Base-by-base conservation (phyloP, 805 yeast species). In the Candida nemodendra region DNA sequence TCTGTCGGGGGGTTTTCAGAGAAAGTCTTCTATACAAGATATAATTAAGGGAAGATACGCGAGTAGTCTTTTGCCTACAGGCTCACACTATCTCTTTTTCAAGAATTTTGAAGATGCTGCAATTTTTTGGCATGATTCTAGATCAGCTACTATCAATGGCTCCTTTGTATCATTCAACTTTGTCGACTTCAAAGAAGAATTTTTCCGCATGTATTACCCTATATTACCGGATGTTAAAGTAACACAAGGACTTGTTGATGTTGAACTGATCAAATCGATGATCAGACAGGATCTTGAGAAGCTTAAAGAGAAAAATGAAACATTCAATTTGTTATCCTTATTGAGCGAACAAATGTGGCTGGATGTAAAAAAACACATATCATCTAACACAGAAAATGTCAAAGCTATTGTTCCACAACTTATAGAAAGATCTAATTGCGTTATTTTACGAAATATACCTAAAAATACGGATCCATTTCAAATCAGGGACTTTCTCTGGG, bases 61-160 rank as follows among this genome's bases (percentile, higher is more conserved):
- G 0, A 34, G 54, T 2, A 69, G 63, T 13, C 53, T 82, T 17
- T 45, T 59, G 26, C 69, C 74, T 19, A 59, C 67, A 41, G 72
- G 74, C 28, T 66, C 71, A 4, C 79, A 78, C 54, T 81, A 72
- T 53, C 56, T 83, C 24, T 53, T 76, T 5, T 83, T 83, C 50
- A 63, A 64, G 4, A 57, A 63, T 27, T 53, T 57, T 26, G 63
- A 66, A 18, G 71, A 69, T 14, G 86, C 88, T 0, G 65, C 74
- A 15, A 65, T 65, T 3, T 81, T 72, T 54, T 67, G 65, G 56
- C 51, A 65, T 15, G 84, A 79, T 46, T 73, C 81, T 0, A 41
- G 54, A 9, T 68, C 72, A 36, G 24, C 27, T 5, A 62, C 64
- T 38, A 51, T 81, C 24, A 73, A 79, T 47, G 86, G 87, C 1